Percentiles rank a stretch among this genome's conserved stretches.
Conservation (phyloP, 176 grass and related monocot species). For the Areca catechu region DNA sequence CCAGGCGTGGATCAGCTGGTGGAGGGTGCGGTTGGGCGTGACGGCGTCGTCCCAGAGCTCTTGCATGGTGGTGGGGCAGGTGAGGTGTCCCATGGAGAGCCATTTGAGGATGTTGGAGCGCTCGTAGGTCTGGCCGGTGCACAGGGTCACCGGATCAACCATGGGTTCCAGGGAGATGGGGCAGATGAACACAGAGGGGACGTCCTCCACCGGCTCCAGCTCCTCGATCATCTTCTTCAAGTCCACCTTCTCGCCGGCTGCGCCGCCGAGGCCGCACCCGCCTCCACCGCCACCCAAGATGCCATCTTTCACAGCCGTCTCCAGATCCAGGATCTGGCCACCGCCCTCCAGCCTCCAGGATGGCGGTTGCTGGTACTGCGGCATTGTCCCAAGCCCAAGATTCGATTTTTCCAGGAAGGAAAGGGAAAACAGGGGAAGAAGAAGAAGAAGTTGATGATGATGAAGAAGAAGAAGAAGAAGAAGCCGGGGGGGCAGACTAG, state of each 20-base stretch:
- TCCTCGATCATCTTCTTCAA: constrained; percentile 88
- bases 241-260: constrained; percentile 30
- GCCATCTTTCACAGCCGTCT: constrained; percentile 86
- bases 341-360: constrained; percentile 53
- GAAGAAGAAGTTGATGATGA: too few species aligned
- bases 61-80: constrained; percentile 98
- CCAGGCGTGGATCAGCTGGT: constrained; percentile 84
- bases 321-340: constrained; percentile 89
- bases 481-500: constrained; percentile 1
- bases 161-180: constrained; percentile 96
- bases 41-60: constrained; percentile 85
- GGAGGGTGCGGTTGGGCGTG: constrained; percentile 87
- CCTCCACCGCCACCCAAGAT: constrained; percentile 55
- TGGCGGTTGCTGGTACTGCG: constrained; percentile 48
- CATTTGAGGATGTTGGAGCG: constrained; percentile 73
- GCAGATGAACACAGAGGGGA: constrained; percentile 93
- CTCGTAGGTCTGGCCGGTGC: constrained; percentile 98
- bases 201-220: constrained; percentile 65
- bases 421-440: not conserved
- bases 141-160: constrained; percentile 97
- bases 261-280: constrained; percentile 16
- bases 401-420: constrained; percentile 10
- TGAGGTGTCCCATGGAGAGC: constrained; percentile 77
- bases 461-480: not conserved
- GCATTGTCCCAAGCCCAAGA: constrained; percentile 43